Percentiles rank a stretch among this genome's conserved stretches.
Evolutionary conservation across 2,329 filamentous ascomycete species (phyloP).

Genomic region (Scopulariopsis brevicaulis): DNA sequence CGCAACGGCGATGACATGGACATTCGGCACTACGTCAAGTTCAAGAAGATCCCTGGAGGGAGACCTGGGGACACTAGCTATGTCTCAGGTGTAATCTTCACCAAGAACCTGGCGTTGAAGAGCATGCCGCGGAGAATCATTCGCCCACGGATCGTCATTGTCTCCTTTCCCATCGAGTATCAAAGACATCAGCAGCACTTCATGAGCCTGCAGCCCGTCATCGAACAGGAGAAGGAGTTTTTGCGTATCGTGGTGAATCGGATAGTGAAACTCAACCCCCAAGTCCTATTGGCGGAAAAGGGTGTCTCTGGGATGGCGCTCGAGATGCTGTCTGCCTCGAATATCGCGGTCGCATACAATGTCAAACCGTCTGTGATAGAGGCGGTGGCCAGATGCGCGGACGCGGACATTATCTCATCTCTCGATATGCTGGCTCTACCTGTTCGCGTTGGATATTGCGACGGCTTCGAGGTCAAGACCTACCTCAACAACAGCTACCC

Average conservation of each 20-base stretch:
- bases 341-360: conserved; percentile 90
- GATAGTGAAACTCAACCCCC: conserved; percentile 75
- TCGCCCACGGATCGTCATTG: conserved; percentile 78
- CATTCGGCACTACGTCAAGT: conserved; percentile 91
- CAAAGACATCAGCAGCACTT: conserved; percentile 83
- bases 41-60: conserved; percentile 92
- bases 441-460: conserved; percentile 67
- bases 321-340: conserved; percentile 75
- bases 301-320: conserved; percentile 86
- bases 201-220: conserved; percentile 95
- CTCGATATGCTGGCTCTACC: conserved; percentile 76
- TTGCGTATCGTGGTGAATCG: conserved; percentile 83
- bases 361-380: conserved; percentile 94
- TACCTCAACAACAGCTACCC: conserved; percentile 70
- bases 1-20: conserved; percentile 90
- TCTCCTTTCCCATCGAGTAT: conserved; percentile 94
- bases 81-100: conserved; percentile 92
- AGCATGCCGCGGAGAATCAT: conserved; percentile 84
- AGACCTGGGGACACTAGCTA: conserved; percentile 89
- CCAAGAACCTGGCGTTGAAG: conserved; percentile 91
- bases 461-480: conserved; percentile 89
- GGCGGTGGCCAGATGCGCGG: conserved; percentile 83
- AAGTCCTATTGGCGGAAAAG: conserved; percentile 82
- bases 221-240: conserved; percentile 92
- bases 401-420: conserved; percentile 86